phyloP scores from a whole-genome alignment of 371 early-diverging fungal genomes.

The Lichtheimia corymbifera region DNA sequence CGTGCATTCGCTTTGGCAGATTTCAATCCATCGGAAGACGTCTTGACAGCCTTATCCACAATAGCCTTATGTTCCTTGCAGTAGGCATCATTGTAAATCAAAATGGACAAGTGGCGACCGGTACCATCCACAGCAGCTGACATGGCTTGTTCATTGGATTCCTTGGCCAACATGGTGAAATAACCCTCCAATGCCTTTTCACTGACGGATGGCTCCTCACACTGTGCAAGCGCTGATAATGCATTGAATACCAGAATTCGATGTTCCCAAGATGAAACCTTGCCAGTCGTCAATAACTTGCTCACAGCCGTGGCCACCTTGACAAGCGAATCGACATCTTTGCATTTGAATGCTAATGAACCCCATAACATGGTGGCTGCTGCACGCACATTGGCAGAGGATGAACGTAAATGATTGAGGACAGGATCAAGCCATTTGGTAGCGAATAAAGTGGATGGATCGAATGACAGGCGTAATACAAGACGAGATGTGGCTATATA shows the following conservation, averaged over 20 bases:
- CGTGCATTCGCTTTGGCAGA: conserved; percentile 61
- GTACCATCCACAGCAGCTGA: conserved; percentile 64
- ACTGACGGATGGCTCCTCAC: conserved; percentile 56
- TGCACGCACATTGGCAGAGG: conserved; percentile 57
- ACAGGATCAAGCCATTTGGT: conserved; percentile 69
- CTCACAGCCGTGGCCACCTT: conserved; percentile 63
- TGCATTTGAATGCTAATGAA: conserved; percentile 50
- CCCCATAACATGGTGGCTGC: conserved; percentile 62
- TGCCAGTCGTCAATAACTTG: conserved; percentile 58
- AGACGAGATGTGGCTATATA: conserved; percentile 51
- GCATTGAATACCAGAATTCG: conserved; percentile 61
- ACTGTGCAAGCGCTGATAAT: conserved; percentile 51
- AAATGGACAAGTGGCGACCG: conserved; percentile 57
- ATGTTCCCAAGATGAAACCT: conserved; percentile 67
- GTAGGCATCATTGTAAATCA: conserved; percentile 56
- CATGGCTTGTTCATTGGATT: conserved; percentile 75
- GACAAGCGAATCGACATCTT: conserved; percentile 49
- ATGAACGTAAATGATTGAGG: conserved; percentile 68
- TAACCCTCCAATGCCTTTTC: conserved; percentile 62
- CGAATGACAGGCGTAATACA: conserved; percentile 58
- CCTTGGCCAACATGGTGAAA: conserved; percentile 72
- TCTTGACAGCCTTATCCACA: conserved; percentile 46
- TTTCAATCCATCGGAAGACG: conserved; percentile 55
- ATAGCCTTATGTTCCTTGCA: conserved; percentile 33
- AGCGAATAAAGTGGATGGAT: conserved; percentile 62